These are phyloP conservation scores for Microsporum ferrugineum DNA, from an alignment of 2,329 filamentous ascomycete species.

Conservation along the genomic window DNA sequence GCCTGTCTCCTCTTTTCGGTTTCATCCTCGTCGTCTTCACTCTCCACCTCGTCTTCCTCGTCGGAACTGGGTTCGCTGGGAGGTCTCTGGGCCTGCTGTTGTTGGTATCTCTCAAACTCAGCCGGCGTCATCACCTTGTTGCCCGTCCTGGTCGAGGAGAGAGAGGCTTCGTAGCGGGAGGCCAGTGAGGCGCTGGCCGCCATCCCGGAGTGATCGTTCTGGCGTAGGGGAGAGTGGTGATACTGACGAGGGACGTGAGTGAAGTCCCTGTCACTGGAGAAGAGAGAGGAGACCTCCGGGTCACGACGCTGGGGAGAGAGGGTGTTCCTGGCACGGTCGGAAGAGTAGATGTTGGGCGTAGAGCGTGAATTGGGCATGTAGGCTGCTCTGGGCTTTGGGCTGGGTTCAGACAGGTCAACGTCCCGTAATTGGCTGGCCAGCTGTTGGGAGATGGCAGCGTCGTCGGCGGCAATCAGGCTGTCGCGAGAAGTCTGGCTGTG, in stretches of 20 bases:
- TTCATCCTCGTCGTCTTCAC: slow-evolving; percentile 69
- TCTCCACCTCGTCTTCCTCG: slow-evolving; percentile 45
- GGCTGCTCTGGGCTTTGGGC: slow-evolving; percentile 19
- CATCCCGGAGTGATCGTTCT: slow-evolving; percentile 17
- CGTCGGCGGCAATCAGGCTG: slow-evolving; percentile 33
- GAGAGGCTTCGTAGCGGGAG: slow-evolving; percentile 33
- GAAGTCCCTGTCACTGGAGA: slow-evolving; percentile 11
- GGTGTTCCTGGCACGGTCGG: neutral
- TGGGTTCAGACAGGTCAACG: neutral
- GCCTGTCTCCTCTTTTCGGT: slow-evolving; percentile 60
- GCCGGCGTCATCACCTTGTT: slow-evolving; percentile 84
- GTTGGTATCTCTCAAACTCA: slow-evolving; percentile 70
- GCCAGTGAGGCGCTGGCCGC: slow-evolving; percentile 36
- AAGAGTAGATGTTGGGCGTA: slow-evolving; percentile 6
- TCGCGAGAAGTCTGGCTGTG: slow-evolving; percentile 42
- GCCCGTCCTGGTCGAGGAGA: slow-evolving; percentile 28
- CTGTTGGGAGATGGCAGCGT: neutral
- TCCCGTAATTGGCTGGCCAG: neutral
- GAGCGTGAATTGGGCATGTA: slow-evolving; percentile 2
- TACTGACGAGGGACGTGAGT: slow-evolving; percentile 9
- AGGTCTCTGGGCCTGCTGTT: slow-evolving; percentile 53
- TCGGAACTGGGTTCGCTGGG: slow-evolving; percentile 38
- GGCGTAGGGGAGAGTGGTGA: neutral
- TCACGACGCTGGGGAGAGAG: neutral
- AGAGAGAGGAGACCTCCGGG: slow-evolving; percentile 11